Base-by-base conservation (phyloP, 768 basidiomycete genomes). In the Lactarius sanguifluus region DNA sequence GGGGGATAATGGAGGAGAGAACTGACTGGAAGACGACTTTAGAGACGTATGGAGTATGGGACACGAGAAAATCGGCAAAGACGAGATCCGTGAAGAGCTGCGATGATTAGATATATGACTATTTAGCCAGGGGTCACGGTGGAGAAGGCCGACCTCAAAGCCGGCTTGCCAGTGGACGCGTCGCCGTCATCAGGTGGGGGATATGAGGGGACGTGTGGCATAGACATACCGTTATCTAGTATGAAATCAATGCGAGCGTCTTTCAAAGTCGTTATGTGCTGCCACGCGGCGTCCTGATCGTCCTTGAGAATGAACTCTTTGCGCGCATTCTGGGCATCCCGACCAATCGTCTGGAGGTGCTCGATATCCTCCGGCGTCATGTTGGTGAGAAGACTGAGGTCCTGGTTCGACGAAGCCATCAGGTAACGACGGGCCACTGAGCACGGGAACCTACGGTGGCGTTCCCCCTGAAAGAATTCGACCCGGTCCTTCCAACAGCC, bases 11-110 rank as follows among this genome's bases (percentile, higher is more conserved):
- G 10, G 36, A 38, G 36, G 50, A 58, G 16, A 36, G 40, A 30
- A 50, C 82, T 86, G 66, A 96, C 95, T 99, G 96, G 78, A 98
- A 97, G 63, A 93, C 86, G 32, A 96, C 91, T 70, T 85, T 83
- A 15, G 83, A 83, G 59, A 94, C 85, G 73, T 90, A 89, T 1
- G 94, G 91, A 1, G 96, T 96, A 73, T 88, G 86, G 0, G 94
- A 93, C 13, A 98, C 85, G 47, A 99, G 78, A 73, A 97, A 99
- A 74, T 96, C 94, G 18, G 94, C 94, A 66, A 98, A 89, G 20
- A 97, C 89, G 18, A 98, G 78, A 72, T 98, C 96, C 3, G 96
- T 97, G 77, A 91, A 96, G 23, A 97, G 81, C 93, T 96, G 69
- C 10, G 16, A 2, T 16, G 18, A 7, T 20, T 8, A n/a, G 28